Evolutionary conservation across 202 grass and related monocot genomes (phyloP), one percentile per base, ranked within the genome.

Genomic region (Bolboschoenoplectus hybrid): DNA sequence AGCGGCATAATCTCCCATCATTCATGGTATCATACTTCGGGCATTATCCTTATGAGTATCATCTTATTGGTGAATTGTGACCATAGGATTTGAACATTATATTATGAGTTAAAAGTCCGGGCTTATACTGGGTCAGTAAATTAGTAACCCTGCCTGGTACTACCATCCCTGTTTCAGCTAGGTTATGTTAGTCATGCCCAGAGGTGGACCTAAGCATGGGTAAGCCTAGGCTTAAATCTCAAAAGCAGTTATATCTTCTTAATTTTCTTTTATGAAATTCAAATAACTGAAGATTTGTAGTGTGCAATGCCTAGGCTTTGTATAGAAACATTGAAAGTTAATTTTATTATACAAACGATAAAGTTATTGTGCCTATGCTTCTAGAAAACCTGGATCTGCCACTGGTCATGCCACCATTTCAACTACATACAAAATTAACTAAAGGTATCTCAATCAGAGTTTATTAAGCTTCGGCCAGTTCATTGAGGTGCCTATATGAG

Each of bases 1-100:
- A 98, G 84, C 91, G 93, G 19, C 92, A 98, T 79, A 92, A 91
- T 89, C 86, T 98, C 45, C 93, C 96, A 85, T 85, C 90, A 3
- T 91, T 91, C 79, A 96, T 98, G 93, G 97, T 98, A 91, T 53
- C 74, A 20, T 82, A 70, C 83, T 41, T 80, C 40, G 32, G 5
- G 51, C 45, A 82, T 35, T 77, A 85, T 70, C 64, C 53, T 26
- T 87, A 77, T 68, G 43, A 43, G 8, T 80, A 80, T 80, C 38
- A 61, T 41, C 39, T 76, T 80, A 60, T 80, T 60, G 74, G 38
- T 61, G 52, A 80, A 80, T 61, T 41, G 55, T 60, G 53, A 80
- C 38, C 36, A 20, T 60, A 80, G 9, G 6, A 61, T 79, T 46
- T 19, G 14, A 57, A 58, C 49, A 16, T 57, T 56, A 38, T 44